These are phyloP conservation scores for Aristolochia fimbriata DNA, from an alignment of 164 flowering plant genomes.

Conservation along the genomic window DNA sequence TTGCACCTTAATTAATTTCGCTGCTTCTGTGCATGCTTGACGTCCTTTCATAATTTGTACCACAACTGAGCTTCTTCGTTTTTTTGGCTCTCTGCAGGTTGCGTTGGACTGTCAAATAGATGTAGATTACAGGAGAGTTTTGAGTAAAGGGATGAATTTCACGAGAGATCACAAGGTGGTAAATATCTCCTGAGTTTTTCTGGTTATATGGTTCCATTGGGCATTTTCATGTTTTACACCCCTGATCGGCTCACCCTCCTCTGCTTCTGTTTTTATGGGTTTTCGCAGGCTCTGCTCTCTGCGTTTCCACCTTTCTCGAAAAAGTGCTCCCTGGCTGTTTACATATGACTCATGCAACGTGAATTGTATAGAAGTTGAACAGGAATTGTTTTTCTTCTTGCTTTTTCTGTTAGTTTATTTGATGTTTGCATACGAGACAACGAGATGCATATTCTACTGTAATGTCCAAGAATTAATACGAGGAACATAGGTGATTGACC, in stretches of 20 bases:
- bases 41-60: neutral
- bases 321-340: slow-evolving; percentile 26
- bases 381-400: neutral
- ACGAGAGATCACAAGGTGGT: neutral
- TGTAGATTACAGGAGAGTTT: slow-evolving; percentile 8
- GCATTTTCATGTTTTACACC: neutral
- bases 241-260: neutral
- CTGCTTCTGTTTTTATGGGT: neutral
- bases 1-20: neutral
- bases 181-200: neutral
- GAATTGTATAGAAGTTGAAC: neutral
- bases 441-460: no score
- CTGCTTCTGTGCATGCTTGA: neutral
- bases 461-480: no score
- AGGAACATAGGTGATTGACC: no score
- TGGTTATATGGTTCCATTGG: neutral
- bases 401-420: no score
- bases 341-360: slow-evolving; percentile 6
- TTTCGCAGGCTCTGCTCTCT: slow-evolving; percentile 15
- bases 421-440: no score
- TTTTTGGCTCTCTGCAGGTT: slow-evolving; percentile 12
- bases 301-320: slow-evolving; percentile 14
- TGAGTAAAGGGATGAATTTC: slow-evolving; percentile 3
- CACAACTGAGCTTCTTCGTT: neutral
- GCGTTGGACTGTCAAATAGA: slow-evolving; percentile 28